Evolutionary conservation across 2,329 filamentous ascomycete species (phyloP).

Genomic region (Tolypocladium ophioglossoides): DNA sequence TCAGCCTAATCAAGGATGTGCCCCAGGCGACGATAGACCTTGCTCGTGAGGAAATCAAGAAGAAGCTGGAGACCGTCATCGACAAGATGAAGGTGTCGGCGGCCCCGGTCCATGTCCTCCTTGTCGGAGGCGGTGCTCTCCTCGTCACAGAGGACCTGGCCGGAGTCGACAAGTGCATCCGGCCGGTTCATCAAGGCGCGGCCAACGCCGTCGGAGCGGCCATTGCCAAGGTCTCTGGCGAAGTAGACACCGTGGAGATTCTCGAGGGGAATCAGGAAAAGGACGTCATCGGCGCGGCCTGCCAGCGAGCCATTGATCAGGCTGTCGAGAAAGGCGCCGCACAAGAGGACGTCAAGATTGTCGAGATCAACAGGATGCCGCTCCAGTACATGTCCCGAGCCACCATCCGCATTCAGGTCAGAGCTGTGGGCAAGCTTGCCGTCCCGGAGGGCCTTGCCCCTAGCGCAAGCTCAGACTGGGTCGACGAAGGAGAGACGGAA

Average conservation of each 20-base stretch:
- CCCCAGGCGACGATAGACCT: conserved; percentile 9
- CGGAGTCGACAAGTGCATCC: conserved; percentile 38
- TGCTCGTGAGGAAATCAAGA: conserved; percentile 26
- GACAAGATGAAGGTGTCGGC: conserved; percentile 47
- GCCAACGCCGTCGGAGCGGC: conserved; percentile 53
- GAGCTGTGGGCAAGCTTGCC: conserved; percentile 21
- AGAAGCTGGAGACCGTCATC: conserved; percentile 37
- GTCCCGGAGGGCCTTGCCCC: conserved; percentile 16
- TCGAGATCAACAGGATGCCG: conserved; percentile 32
- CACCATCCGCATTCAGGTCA: conserved; percentile 22
- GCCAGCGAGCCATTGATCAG: conserved; percentile 19
- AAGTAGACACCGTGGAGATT: conserved; percentile 41
- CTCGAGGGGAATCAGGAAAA: conserved; percentile 26
- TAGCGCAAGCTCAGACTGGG: not conserved
- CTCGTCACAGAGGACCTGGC: conserved; percentile 35
- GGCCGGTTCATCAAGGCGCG: conserved; percentile 40
- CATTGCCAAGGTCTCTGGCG: conserved; percentile 42
- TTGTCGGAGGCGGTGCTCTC: conserved; percentile 48
- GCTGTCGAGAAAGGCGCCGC: conserved; percentile 20
- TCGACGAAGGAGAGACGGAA: conserved; percentile 6
- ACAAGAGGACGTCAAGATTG: conserved; percentile 27
- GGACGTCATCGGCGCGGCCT: conserved; percentile 26
- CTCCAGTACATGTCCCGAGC: conserved; percentile 24
- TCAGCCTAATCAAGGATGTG: conserved; percentile 15
- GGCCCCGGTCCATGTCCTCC: conserved; percentile 37